Evolutionary conservation across 495 filamentous ascomycete species (phyloP), one percentile per base, ranked within the genome.

Genomic region (Penicillium pulvis): DNA sequence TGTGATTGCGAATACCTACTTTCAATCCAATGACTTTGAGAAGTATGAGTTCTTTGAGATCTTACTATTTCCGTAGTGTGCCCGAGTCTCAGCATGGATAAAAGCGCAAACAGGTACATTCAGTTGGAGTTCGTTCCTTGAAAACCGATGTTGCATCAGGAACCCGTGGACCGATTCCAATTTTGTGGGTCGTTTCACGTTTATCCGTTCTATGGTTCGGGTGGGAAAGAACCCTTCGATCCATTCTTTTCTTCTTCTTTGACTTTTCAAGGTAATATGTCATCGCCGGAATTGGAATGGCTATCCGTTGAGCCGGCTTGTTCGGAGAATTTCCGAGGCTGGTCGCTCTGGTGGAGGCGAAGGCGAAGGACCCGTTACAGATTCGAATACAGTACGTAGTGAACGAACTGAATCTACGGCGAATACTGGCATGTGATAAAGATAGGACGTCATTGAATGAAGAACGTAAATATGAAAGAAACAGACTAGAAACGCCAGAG

Each of bases 391-490:
- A 28, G 28, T 28, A 28, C 28, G 28, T 28, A 28, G 28, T 28
- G 28, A 3, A 36, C 0, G 7, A 36, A 1, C 2, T 36, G 33
- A 16, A 41, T 17, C 39, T 41, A 41, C 39, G 14, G 12, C 4
- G 33, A 14, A 28, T 7, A 28, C 28, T 28, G 28, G 28, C 33
- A 36, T 36, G 33, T 36, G 9, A 36, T 41, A 16, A 41, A 41
- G 17, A 16, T 50, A 8, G n/a, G 30, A 56, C 44, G 49, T 57
- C 39, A 60, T 57, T 60, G 39, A 39, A 50, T 43, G 53, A 59
- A 48, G 24, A 39, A 52, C 45, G 57, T 52, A 59, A 55, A 63
- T 31, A 53, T 16, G 36, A 64, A 63, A 51, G 52, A 44, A 69
- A 56, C 42, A 60, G 60, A 55, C 39, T 61, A 28, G 50, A 50